Conservation (phyloP, 2,329 filamentous ascomycete genomes). For the Fusarium nodosum region DNA sequence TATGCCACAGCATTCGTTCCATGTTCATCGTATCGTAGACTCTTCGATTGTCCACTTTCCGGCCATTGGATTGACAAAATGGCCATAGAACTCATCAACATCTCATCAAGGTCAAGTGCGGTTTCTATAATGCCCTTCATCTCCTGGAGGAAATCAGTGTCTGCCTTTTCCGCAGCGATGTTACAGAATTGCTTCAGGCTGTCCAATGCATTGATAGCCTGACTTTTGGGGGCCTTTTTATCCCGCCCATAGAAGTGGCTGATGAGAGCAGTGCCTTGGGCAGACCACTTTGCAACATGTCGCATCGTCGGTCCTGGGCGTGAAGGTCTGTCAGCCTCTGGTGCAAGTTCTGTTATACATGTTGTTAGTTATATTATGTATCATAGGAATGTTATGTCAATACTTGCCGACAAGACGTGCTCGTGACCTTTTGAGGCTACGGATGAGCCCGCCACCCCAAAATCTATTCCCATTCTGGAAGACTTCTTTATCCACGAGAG, state of each 20-base stretch:
- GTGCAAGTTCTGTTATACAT: neutral
- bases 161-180: no score
- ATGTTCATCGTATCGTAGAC: neutral
- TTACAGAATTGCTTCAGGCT: neutral
- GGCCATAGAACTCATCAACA: slow-evolving; percentile 10
- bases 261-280: slow-evolving; percentile 2
- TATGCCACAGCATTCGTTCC: neutral
- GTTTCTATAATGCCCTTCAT: neutral
- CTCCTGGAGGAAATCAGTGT: neutral
- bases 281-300: slow-evolving; percentile 8
- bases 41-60: neutral
- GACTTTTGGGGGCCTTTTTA: accelerated
- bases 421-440: neutral
- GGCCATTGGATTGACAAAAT: neutral
- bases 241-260: neutral
- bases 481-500: neutral
- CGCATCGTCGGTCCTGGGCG: neutral
- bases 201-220: accelerated
- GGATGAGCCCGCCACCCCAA: neutral
- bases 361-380: neutral
- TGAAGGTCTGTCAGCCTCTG: neutral
- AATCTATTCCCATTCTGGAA: neutral
- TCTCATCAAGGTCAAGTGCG: slow-evolving; percentile 8
- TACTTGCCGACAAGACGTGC: neutral
- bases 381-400: accelerated